Evolutionary conservation across 805 yeast genomes (phyloP), one percentile per base, ranked within the genome.

Genomic region (Ogataea pilisensis): DNA sequence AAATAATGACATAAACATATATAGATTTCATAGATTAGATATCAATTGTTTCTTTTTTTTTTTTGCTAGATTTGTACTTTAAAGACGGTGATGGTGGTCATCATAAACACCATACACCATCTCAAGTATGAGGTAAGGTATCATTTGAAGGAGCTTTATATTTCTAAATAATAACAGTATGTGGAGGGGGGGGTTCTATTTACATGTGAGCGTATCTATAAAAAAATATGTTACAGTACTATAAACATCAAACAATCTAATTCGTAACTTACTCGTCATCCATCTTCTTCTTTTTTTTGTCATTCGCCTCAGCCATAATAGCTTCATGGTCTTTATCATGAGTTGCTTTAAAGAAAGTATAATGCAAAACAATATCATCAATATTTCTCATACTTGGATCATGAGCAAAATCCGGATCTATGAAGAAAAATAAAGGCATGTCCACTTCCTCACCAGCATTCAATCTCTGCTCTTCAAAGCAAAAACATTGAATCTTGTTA

Each of bases 391-490:
- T 87, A 26, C 79, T 73, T 5, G 99, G 97, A 59, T 90, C 98
- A 44, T 81, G 79, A 34, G 93, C 93, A 63, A 85, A 91, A 51
- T 90, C 98, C 0, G 98, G 98, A 60, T 90, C 98, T 34, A 90
- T 86, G 63, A 90, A 90, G 75, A 90, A 93, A 67, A 93, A 93
- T 8, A 93, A 87, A 0, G 99, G 99, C 99, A 93, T 93, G 60
- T 93, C 99, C 14, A 93, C 95, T 60, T 93, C 97, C 65, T 93
- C 99, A 8, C 97, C 97, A 2, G 97, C 96, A 41, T 80, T 75
- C 49, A 93, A 70, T 63, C 86, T 77, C 64, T 93, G 99, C 61
- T 93, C 99, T 68, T 93, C 99, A 58, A 93, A 93, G 60, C 99
- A 93, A 67, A 93, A 93, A 64, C 99, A 93, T 63, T 93, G 99